A percentile compares a stretch with the other conserved stretches of the same genome.
Conservation (phyloP, 345 rosid species). For the Brassica incana region DNA sequence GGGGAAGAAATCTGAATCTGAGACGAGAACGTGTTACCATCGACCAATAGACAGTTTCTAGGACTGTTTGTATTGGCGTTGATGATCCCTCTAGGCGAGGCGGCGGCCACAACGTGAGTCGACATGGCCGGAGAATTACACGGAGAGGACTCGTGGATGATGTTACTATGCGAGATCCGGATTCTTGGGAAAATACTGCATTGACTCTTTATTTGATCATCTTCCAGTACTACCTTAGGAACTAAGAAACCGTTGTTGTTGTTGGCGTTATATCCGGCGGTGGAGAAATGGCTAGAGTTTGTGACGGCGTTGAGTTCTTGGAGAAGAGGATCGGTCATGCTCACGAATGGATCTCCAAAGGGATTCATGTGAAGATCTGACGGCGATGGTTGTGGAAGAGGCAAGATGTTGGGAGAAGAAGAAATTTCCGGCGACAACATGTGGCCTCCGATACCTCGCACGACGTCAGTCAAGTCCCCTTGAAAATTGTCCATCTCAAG, state of each 20-base stretch:
- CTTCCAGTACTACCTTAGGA: constrained; percentile 39
- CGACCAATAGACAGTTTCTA: constrained; percentile 45
- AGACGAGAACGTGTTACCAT: constrained; percentile 37
- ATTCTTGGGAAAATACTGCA: constrained; percentile 60
- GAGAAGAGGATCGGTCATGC: constrained; percentile 69
- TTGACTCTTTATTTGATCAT: constrained; percentile 38
- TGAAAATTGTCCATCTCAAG: constrained; percentile 65
- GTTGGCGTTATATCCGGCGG: constrained; percentile 26
- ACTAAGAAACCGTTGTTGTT: constrained; percentile 22
- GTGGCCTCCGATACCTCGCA: constrained; percentile 49
- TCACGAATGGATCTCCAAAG: constrained; percentile 86
- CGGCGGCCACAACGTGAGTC: constrained; percentile 22
- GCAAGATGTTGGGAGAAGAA: constrained; percentile 20
- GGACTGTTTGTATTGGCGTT: constrained; percentile 43
- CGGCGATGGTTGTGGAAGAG: constrained; percentile 20
- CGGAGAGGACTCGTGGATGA: constrained; percentile 40
- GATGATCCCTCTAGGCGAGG: constrained; percentile 48
- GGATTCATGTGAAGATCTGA: constrained; percentile 2
- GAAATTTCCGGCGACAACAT: constrained; percentile 25
- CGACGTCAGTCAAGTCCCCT: constrained; percentile 78
- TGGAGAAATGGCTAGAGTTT: constrained; percentile 27
- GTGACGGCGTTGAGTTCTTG: constrained; percentile 45
- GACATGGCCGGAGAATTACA: constrained; percentile 50
- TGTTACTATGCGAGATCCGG: constrained; percentile 62
- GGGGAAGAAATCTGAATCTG: constrained; percentile 87